Evolutionary conservation across 345 rosid species (phyloP).

Genomic region (Microthlaspi erraticum): DNA sequence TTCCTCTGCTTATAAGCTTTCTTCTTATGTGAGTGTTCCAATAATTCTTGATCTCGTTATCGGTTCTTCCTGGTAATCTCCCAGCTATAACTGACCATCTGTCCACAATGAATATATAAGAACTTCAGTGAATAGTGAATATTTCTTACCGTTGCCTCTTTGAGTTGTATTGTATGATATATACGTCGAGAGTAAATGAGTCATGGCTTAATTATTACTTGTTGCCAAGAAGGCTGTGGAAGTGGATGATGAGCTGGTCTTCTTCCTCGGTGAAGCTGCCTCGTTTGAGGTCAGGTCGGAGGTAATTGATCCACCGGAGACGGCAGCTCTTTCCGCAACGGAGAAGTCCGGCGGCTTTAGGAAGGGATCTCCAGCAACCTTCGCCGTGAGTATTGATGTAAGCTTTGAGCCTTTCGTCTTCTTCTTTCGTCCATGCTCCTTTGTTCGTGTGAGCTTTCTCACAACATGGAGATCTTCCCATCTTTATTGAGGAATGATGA

Average conservation of each 20-base stretch:
- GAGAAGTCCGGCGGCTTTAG: conserved; percentile 71
- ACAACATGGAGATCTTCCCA: conserved; percentile 83
- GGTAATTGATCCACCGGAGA: conserved; percentile 70
- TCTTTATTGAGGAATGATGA: neutral
- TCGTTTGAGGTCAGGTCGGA: conserved; percentile 70
- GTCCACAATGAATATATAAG: neutral
- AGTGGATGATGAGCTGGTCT: conserved; percentile 68
- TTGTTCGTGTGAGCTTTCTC: conserved; percentile 76
- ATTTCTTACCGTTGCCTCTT: too few relatives aligned
- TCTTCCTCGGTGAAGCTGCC: conserved; percentile 69
- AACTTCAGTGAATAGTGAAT: too few relatives aligned
- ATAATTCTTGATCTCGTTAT: conserved; percentile 84
- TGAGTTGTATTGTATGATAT: too few relatives aligned
- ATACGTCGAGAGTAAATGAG: too few relatives aligned
- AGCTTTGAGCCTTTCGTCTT: conserved; percentile 54
- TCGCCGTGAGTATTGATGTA: conserved; percentile 71
- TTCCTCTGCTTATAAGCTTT: conserved; percentile 75
- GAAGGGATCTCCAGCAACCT: conserved; percentile 76
- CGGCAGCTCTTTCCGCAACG: conserved; percentile 76
- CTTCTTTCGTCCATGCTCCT: conserved; percentile 72
- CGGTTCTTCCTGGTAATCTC: conserved; percentile 85
- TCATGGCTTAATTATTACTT: conserved; percentile 40
- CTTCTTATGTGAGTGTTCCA: conserved; percentile 91
- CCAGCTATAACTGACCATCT: conserved; percentile 92
- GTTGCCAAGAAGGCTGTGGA: conserved; percentile 70